Base-by-base conservation (phyloP, 2,329 filamentous ascomycete genomes). In the Hypoxylon sp. region DNA sequence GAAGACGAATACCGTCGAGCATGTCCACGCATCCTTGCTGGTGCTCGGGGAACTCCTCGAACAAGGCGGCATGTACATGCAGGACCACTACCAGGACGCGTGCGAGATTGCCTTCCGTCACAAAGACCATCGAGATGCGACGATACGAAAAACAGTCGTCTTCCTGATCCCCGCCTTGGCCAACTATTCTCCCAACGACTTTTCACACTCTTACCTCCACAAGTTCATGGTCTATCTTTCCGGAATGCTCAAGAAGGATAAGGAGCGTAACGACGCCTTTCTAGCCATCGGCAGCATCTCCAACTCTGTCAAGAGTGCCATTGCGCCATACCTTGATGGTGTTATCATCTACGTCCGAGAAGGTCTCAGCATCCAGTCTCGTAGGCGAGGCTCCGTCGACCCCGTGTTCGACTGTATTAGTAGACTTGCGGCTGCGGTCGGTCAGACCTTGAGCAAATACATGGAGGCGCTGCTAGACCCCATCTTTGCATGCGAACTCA, bases 31-130 rank as follows among this genome's bases (percentile, higher is more conserved):
- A n/a, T 97, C 94, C 1, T 82, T 99, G 35, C 82, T 99, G 17
- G 92, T 96, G 1, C 83, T 98, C 69, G 96, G 94, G 73, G 94
- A 98, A 76, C 83, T 99, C 43, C 85, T 99, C 15, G 86, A 95
- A 62, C 94, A 97, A 73, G 95, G 95, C 49, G 93, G 92, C 67
- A 99, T 99, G 94, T 99, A 96, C 75, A 98, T 99, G 95, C 92
- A 97, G 69, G 91, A 93, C 33, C 87, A 93, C 71, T 99, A 98
- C 74, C 86, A 89, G 56, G 91, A 96, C 67, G 89, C 92, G 9
- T 98, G 94, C 73, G 95, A 99, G 62, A 93, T 95, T 62, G 91
- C 97, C 29, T 88, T 94, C 64, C 89, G 90, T 60, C 91, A 96
- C 74, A 96, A 96, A 74, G 95, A 99, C 67, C 92, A 98, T 68